A percentile compares a stretch with the other conserved stretches of the same genome.
phyloP scores from a whole-genome alignment of 2,329 filamentous ascomycete species.

The Ramularia collo-cygni region DNA sequence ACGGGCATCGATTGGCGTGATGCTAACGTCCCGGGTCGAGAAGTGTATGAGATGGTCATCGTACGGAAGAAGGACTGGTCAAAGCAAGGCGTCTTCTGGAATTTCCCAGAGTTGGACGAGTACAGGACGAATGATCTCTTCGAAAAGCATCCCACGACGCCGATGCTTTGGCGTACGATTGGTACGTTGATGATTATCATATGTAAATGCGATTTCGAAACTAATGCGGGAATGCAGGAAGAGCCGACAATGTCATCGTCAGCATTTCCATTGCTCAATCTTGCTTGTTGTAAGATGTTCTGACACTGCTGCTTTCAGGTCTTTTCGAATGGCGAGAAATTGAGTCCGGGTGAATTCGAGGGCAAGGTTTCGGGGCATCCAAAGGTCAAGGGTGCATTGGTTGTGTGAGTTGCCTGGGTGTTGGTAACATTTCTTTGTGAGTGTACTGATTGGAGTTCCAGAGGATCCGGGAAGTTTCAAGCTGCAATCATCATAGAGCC shows the following conservation, averaged over 20 bases:
- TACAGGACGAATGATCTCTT: slow-evolving; percentile 32
- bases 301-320: slow-evolving; percentile 24
- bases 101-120: slow-evolving; percentile 28
- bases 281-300: no score
- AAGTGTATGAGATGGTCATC: slow-evolving; percentile 33
- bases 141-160: slow-evolving; percentile 22
- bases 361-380: slow-evolving; percentile 21
- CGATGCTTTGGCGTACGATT: slow-evolving; percentile 16
- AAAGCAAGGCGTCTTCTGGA: slow-evolving; percentile 21
- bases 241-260: no score
- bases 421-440: no score
- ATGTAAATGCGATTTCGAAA: no score
- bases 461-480: no score
- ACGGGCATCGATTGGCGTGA: no score
- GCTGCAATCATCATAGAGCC: no score
- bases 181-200: no score
- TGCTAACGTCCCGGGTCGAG: not conserved
- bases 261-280: no score
- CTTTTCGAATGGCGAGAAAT: slow-evolving; percentile 26
- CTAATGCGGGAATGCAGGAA: no score
- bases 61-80: slow-evolving; percentile 11
- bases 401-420: no score
- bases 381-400: slow-evolving; percentile 26
- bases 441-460: no score
- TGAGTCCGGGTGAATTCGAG: slow-evolving; percentile 20